Evolutionary conservation across 1,139 yeast species (phyloP).

Genomic region (Sugiyamaella castrensis): DNA sequence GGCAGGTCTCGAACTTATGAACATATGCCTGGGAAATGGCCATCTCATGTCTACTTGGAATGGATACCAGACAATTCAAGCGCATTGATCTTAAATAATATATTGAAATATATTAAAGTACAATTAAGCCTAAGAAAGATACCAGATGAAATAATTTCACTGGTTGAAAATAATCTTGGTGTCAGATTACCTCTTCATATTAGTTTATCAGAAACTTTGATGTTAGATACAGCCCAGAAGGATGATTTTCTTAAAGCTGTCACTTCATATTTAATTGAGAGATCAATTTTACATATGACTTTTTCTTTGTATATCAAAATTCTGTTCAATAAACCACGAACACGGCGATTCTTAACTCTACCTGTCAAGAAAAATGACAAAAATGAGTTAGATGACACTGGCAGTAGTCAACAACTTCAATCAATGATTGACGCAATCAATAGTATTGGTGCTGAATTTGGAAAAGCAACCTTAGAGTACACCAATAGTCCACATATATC

Average conservation of each 20-base stretch:
- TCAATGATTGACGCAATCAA: conserved; percentile 16
- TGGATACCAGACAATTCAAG: conserved; percentile 27
- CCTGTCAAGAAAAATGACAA: neutral
- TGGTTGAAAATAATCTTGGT: conserved; percentile 29
- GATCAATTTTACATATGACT: conserved; percentile 2
- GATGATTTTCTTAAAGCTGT: conserved; percentile 21
- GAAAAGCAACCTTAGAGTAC: conserved; percentile 17
- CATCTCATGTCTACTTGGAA: conserved; percentile 36
- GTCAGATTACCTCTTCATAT: conserved; percentile 35
- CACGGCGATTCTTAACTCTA: conserved; percentile 9
- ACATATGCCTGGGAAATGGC: conserved; percentile 37
- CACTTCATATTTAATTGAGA: neutral
- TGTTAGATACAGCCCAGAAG: conserved; percentile 27
- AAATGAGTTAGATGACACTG: neutral
- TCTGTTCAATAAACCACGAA: conserved; percentile 8
- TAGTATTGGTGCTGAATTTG: conserved; percentile 11
- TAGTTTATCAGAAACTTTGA: conserved; percentile 35
- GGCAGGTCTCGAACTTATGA: conserved; percentile 30
- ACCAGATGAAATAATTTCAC: conserved; percentile 22
- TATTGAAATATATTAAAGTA: neutral
- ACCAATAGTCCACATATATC: conserved; percentile 26
- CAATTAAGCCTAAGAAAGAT: conserved; percentile 21
- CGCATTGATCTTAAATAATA: conserved; percentile 1
- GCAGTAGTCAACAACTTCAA: neutral
- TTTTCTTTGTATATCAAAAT: conserved; percentile 2